Evolutionary conservation across 805 yeast genomes (phyloP).

Genomic region (Hanseniaspora mollemarum): DNA sequence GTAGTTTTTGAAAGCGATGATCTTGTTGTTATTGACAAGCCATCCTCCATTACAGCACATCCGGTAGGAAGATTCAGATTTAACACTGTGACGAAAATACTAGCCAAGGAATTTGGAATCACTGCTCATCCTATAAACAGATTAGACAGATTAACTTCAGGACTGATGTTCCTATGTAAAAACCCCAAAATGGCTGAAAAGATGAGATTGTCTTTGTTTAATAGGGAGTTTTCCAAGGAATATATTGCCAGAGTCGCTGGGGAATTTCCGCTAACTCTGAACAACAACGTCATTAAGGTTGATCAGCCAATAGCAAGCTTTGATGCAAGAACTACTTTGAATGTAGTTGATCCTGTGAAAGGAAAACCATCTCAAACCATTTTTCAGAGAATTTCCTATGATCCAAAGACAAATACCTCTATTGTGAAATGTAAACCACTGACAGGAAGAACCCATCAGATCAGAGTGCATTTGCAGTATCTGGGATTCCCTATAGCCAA

Average conservation of each 20-base stretch:
- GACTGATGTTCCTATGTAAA: constrained; percentile 83
- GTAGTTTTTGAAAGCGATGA: constrained; percentile 66
- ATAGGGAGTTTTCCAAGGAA: constrained; percentile 64
- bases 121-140: constrained; percentile 79
- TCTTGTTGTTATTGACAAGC: constrained; percentile 77
- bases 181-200: constrained; percentile 66
- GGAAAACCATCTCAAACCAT: constrained; percentile 61
- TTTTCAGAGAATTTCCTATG: constrained; percentile 54
- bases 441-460: constrained; percentile 94
- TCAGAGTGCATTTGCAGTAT: constrained; percentile 81
- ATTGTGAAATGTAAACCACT: constrained; percentile 74
- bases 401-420: constrained; percentile 38
- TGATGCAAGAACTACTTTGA: constrained; percentile 63
- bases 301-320: constrained; percentile 59
- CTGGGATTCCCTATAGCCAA: constrained; percentile 86
- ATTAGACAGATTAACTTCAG: constrained; percentile 82
- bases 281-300: constrained; percentile 37
- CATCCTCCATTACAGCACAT: constrained; percentile 90
- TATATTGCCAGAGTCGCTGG: constrained; percentile 85
- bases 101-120: constrained; percentile 57
- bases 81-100: constrained; percentile 62
- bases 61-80: constrained; percentile 81
- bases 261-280: constrained; percentile 48
- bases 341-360: constrained; percentile 35
- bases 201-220: constrained; percentile 59